Conservation (phyloP, 192 early-diverging fungal genomes). For the Rhizoclosmatium sp. region DNA sequence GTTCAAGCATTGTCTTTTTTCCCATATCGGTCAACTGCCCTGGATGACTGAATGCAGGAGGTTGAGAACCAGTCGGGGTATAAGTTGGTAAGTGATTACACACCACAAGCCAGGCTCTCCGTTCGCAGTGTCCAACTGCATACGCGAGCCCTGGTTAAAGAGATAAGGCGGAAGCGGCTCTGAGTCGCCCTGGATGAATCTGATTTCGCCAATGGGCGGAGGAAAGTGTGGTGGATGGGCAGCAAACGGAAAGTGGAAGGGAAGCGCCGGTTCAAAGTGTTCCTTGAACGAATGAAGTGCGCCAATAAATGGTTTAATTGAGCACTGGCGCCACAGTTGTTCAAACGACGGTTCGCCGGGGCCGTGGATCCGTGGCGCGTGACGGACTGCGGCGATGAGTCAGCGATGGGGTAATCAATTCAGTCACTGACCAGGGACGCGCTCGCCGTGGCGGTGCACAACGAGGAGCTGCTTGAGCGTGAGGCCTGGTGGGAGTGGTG, state of each 20-base stretch:
- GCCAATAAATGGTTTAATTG: background rate
- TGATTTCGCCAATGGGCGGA: conserved; percentile 7
- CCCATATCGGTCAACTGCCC: conserved; percentile 30
- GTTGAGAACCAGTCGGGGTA: background rate
- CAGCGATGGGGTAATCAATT: background rate
- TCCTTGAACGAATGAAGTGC: background rate
- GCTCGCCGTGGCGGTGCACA: conserved; percentile 33
- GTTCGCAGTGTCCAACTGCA: background rate
- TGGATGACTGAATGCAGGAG: background rate
- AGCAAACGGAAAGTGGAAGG: background rate
- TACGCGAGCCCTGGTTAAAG: background rate
- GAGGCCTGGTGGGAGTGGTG: background rate
- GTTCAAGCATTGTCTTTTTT: conserved; percentile 6
- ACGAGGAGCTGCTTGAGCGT: conserved; percentile 27
- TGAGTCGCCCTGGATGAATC: conserved; percentile 10
- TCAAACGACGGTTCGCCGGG: background rate
- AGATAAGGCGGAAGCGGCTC: background rate
- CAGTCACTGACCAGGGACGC: conserved; percentile 21
- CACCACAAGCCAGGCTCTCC: background rate
- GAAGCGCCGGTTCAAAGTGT: background rate
- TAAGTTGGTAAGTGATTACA: background rate
- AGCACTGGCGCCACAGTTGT: background rate
- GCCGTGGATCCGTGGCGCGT: background rate
- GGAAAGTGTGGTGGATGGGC: conserved; percentile 5
- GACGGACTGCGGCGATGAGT: background rate